Percentiles rank a stretch among this genome's conserved stretches.
Evolutionary conservation across 345 rosid genomes (phyloP).

Genomic region (Heritiera fomes): DNA sequence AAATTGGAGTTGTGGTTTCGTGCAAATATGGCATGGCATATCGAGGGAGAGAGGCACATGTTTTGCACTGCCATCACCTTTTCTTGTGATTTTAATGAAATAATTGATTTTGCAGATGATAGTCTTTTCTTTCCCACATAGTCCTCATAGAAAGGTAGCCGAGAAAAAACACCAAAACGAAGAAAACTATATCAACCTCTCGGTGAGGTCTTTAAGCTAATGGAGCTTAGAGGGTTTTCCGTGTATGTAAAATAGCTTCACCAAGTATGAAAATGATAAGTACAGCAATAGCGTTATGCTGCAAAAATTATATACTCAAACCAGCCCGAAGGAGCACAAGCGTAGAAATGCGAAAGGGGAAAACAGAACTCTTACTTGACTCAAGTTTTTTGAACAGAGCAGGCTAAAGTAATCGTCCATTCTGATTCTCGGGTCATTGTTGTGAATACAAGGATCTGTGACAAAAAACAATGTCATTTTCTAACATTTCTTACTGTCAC

Average conservation of each 20-base stretch:
- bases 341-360: too few relatives aligned
- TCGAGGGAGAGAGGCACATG: conserved; percentile 17
- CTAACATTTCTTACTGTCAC: not conserved
- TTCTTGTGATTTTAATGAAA: conserved; percentile 28
- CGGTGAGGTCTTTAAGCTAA: not conserved
- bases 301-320: too few relatives aligned
- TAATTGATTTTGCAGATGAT: conserved; percentile 8
- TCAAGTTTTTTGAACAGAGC: too few relatives aligned
- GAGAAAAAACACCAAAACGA: not conserved
- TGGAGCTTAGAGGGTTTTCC: not conserved
- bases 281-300: not conserved
- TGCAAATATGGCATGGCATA: conserved; percentile 34
- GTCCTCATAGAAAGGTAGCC: not conserved
- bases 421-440: not conserved
- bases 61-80: not conserved
- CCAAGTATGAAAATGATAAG: not conserved
- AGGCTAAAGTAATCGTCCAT: not conserved
- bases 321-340: not conserved
- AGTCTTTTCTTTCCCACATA: not conserved
- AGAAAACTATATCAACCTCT: not conserved
- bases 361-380: too few relatives aligned
- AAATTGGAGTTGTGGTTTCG: conserved; percentile 26
- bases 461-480: not conserved
- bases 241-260: not conserved
- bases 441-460: not conserved